A percentile compares a stretch with the other conserved stretches of the same genome.
These are phyloP conservation scores for Pseudoturritis turrita DNA, from an alignment of 345 rosid genomes.

Conservation along the genomic window DNA sequence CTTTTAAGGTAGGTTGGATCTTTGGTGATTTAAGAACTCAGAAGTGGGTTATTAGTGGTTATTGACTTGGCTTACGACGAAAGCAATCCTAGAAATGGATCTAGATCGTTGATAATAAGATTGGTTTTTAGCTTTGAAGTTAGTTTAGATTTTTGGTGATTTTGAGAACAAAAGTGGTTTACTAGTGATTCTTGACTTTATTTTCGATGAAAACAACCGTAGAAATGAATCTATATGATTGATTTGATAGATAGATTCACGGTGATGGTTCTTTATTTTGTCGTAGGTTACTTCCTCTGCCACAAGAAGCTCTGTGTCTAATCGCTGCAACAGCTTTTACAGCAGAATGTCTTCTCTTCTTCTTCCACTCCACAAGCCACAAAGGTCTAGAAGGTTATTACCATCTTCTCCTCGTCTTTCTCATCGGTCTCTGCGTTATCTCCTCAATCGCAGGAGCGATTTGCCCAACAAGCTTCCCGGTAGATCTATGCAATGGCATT, in stretches of 20 bases:
- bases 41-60: neutral
- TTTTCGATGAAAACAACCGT: neutral
- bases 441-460: constrained; percentile 67
- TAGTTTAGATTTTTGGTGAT: neutral
- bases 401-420: constrained; percentile 83
- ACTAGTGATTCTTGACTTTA: neutral
- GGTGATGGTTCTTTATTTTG: neutral
- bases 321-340: constrained; percentile 76
- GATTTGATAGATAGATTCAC: neutral
- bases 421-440: constrained; percentile 65
- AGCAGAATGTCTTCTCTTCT: constrained; percentile 77
- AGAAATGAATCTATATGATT: neutral
- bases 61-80: neutral
- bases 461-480: constrained; percentile 72
- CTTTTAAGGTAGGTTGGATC: neutral
- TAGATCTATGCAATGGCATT: constrained; percentile 66
- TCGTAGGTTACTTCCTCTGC: constrained; percentile 60
- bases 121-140: neutral
- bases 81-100: neutral
- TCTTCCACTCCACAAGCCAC: constrained; percentile 93
- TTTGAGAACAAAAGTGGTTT: neutral
- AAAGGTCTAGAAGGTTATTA: constrained; percentile 96
- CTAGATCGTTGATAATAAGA: neutral
- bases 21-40: neutral
- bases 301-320: constrained; percentile 73